Evolutionary conservation across 2,329 filamentous ascomycete species (phyloP).

Genomic region (Ustulina deusta): DNA sequence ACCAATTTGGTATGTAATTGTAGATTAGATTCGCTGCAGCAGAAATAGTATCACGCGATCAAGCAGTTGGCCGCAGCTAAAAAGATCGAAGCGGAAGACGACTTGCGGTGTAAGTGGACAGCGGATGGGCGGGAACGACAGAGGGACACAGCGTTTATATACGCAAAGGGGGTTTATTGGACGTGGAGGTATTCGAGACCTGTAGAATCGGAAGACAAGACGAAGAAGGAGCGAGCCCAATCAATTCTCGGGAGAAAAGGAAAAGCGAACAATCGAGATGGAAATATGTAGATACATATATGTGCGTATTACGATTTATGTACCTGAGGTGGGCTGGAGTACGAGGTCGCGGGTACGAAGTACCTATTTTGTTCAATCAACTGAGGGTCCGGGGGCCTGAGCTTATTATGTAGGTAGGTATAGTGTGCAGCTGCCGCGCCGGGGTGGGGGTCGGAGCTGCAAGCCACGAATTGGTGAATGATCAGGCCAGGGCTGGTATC

Average conservation of each 20-base stretch:
- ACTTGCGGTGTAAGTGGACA: constrained; percentile 32
- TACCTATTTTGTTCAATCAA: constrained; percentile 25
- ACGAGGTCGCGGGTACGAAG: constrained; percentile 29
- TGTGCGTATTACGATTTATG: constrained; percentile 6
- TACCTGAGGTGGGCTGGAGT: constrained; percentile 8
- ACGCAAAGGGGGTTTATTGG: constrained; percentile 13
- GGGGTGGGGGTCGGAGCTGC: constrained; percentile 37
- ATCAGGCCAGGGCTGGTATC: constrained; percentile 33
- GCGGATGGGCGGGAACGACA: constrained; percentile 3
- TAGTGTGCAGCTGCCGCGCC: constrained; percentile 46
- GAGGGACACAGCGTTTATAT: constrained; percentile 28
- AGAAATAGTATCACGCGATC: constrained; percentile 43
- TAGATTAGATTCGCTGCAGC: constrained; percentile 38
- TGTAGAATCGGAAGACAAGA: constrained; percentile 39
- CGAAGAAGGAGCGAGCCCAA: constrained; percentile 36
- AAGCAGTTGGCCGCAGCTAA: constrained; percentile 33
- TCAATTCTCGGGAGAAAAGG: constrained; percentile 44
- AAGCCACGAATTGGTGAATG: constrained; percentile 34
- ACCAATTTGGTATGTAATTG: constrained; percentile 28
- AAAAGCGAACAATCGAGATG: constrained; percentile 40
- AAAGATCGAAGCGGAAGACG: constrained; percentile 15
- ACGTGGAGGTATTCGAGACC: constrained; percentile 33
- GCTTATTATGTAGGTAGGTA: constrained; percentile 35
- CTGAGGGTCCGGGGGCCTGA: constrained; percentile 37
- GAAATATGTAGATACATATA: constrained; percentile 29